Evolutionary conservation across 1,284 basidiomycete species (phyloP), one percentile per base, ranked within the genome.

Genomic region (Apiotrichum domesticum): DNA sequence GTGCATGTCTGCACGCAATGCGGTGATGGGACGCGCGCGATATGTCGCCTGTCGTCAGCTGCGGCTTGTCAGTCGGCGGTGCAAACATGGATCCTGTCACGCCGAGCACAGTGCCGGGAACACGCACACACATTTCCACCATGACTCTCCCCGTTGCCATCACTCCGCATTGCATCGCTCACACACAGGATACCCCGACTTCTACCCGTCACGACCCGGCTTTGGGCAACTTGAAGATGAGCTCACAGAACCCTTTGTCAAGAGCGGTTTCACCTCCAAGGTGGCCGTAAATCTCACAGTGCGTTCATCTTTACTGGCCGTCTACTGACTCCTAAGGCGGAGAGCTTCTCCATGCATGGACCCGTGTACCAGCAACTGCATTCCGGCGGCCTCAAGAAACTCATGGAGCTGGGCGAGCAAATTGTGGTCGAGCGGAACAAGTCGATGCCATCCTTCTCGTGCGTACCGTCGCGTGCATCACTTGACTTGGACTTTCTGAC

Each of bases 161-260:
- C 29, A 35, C 35, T n/a, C 11, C 21, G 6, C 35, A 10, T 21
- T 9, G 9, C 43, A 6, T 44, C 42, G 11, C 58, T 53, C 34
- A 48, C 52, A 15, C 34, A 32, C 62, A 92, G 90, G 91, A 13
- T 93, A 87, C 69, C 83, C 85, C 51, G 90, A 91, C 39, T 92
- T 92, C 71, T 85, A 88, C 71, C 91, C 92, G 42, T 88, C 91
- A 3, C 80, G 84, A 53, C 84, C 88, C 14, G 85, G 86, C 4
- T 88, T 91, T 35, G 83, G 84, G 6, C 89, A 94, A 73, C 85
- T 88, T 34, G 94, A 96, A 74, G 92, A 96, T 68, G 76, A 85
- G 4, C 78, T 96, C 55, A 87, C 88, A 0, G 85, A 89, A 57
- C 68, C 74, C 0, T 87, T 87, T 65, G 84, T 97, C 57, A 88